These are phyloP conservation scores for Penicillium sclerotiorum DNA, from an alignment of 2,329 filamentous ascomycete species.

Conservation along the genomic window DNA sequence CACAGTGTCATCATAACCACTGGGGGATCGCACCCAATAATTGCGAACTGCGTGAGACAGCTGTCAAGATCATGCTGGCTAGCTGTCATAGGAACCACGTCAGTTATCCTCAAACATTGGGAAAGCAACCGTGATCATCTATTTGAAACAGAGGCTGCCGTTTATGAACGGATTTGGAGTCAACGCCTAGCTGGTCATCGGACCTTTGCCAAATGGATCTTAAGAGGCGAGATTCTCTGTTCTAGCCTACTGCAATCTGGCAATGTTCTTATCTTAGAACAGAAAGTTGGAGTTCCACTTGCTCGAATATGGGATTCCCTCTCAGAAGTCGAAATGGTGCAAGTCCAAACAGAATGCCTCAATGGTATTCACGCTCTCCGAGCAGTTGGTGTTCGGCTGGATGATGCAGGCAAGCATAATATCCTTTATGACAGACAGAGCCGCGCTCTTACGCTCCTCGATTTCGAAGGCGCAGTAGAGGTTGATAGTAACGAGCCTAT, in stretches of 20 bases:
- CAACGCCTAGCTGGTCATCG: not conserved
- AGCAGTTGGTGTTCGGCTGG: not conserved
- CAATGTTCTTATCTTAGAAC: not conserved
- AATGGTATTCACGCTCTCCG: conserved; percentile 1
- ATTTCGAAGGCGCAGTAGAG: not conserved
- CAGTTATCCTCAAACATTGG: too few species aligned
- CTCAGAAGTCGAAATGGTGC: not conserved
- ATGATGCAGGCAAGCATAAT: conserved; percentile 3
- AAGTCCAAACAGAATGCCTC: not conserved
- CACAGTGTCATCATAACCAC: too few species aligned
- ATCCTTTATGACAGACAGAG: conserved; percentile 1
- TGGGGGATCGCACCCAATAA: too few species aligned
- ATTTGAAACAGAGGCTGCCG: not conserved
- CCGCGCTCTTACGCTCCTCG: not conserved
- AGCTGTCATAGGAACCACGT: too few species aligned
- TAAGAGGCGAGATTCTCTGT: conserved; percentile 1
- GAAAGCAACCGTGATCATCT: too few species aligned
- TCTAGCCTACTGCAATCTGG: not conserved
- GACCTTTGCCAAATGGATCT: not conserved
- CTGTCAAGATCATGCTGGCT: too few species aligned
- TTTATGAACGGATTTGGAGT: not conserved
- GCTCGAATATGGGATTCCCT: not conserved
- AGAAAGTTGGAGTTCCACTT: not conserved
- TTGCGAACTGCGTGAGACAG: too few species aligned
- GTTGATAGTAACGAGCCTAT: not conserved